Base-by-base conservation (phyloP, 495 filamentous ascomycete genomes). In the Xylaria palmicola region DNA sequence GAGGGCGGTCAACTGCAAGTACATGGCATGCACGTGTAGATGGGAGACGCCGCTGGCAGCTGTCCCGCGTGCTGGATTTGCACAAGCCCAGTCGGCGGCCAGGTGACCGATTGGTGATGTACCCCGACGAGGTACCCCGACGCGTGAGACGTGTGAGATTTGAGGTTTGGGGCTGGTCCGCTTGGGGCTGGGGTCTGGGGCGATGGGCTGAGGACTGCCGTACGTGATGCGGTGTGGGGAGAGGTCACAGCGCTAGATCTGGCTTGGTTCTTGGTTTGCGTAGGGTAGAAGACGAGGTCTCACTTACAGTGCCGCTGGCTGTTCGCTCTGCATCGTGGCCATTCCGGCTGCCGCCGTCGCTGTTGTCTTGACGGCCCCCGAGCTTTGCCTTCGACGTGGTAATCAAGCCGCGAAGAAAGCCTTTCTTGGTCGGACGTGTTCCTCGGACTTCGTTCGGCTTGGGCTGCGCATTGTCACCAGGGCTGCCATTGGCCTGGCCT, bases 351-450 rank as follows among this genome's bases (percentile, higher is more conserved):
- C 44, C 24, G 43, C 30, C 48, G 43, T 20, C 26, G 13, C 22
- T 49, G 13, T 37, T 30, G 19, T 47, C 43, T 9, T 29, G 47
- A 34, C 13, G 47, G 34, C 47, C 36, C 6, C 26, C 47, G 0
- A 60, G 30, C 59, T 55, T 62, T 45, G 40, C 56, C 36, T 54
- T 59, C 20, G 62, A 54, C 9, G 47, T 44, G 7, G 48, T 56
- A 32, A 64, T 52, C 41, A 59, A 34, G 29, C 30, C 41, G 32
- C 56, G 62, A 37, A 64, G 37, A 24, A 64, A 40, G 40, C 48
- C 56, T 27, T 56, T 37, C 49, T 47, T 64, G 12, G 62, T 59
- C 24, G 48, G 27, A 29, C 40, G 29, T 15, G 22, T 40, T 3
- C 41, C 56, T 39, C 45, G 45, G 43, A 20, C 45, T 8, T 52